Evolutionary conservation across 2,329 filamentous ascomycete genomes (phyloP).

Genomic region (Aspergillus costaricaensis): DNA sequence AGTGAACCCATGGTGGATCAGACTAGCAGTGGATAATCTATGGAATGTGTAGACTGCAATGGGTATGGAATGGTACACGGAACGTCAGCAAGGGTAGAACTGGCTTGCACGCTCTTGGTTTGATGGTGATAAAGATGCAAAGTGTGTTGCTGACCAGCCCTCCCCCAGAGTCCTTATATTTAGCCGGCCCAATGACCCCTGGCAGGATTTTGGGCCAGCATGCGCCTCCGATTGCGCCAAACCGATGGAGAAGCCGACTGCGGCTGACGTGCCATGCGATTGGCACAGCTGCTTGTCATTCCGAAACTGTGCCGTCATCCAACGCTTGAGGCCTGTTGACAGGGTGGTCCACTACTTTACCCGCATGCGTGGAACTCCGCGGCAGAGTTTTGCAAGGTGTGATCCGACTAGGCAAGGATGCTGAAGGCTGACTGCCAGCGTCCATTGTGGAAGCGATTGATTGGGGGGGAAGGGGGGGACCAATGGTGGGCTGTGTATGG

Average conservation of each 20-base stretch:
- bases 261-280: not conserved
- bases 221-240: not conserved
- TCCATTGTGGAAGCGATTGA: not conserved
- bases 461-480: not conserved
- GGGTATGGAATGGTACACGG: not conserved
- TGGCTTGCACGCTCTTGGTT: not conserved
- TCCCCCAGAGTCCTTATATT: not conserved
- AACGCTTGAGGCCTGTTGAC: not conserved
- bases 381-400: not conserved
- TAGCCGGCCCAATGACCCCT: not conserved
- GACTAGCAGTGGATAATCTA: not conserved
- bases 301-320: not conserved
- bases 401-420: not conserved
- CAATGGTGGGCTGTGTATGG: not conserved
- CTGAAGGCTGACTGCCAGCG: not conserved
- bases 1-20: slow-evolving; percentile 1
- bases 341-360: not conserved
- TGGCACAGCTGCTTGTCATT: not conserved
- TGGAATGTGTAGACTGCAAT: not conserved
- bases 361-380: not conserved
- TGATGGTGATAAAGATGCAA: not conserved
- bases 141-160: not conserved
- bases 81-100: not conserved
- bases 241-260: not conserved
- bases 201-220: not conserved